Evolutionary conservation across 106 monocot genomes (phyloP).

Genomic region (Allium cepa): DNA sequence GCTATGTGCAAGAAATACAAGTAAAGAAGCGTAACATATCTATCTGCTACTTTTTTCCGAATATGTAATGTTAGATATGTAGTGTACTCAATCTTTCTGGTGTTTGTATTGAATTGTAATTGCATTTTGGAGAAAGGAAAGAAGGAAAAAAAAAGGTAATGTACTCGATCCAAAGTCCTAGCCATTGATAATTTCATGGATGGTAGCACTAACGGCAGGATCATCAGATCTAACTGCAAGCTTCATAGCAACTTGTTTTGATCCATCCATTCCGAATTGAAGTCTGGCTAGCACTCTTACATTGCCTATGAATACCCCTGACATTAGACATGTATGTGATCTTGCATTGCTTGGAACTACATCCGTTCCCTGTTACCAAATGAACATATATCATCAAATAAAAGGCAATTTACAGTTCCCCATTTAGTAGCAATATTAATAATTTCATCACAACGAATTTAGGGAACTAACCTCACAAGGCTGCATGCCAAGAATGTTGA

Average conservation of each 20-base stretch:
- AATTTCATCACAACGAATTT: too few relatives aligned
- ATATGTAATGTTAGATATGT: too few relatives aligned
- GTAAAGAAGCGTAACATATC: too few relatives aligned
- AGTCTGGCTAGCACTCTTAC: slow-evolving; percentile 77
- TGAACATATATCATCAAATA: background rate
- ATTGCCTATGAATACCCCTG: slow-evolving; percentile 80
- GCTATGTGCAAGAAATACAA: too few relatives aligned
- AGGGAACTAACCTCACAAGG: slow-evolving; percentile 80
- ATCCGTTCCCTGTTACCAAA: slow-evolving; percentile 63
- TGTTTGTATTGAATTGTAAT: too few relatives aligned
- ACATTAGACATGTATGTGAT: slow-evolving; percentile 83
- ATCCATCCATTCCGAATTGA: slow-evolving; percentile 81
- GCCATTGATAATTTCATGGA: slow-evolving; percentile 90
- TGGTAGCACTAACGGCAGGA: slow-evolving; percentile 58
- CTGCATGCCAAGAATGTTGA: slow-evolving; percentile 89
- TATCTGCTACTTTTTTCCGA: too few relatives aligned
- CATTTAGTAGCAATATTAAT: too few relatives aligned
- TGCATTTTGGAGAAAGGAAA: background rate
- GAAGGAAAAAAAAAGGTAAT: background rate
- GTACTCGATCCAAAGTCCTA: slow-evolving; percentile 5
- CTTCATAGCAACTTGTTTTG: slow-evolving; percentile 96
- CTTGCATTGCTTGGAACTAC: slow-evolving; percentile 77
- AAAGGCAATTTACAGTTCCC: too few relatives aligned
- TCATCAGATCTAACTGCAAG: slow-evolving; percentile 89
- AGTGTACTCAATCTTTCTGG: too few relatives aligned